Base-by-base conservation (phyloP, 306 rosid species). In the Sphenostylis stenocarpa region DNA sequence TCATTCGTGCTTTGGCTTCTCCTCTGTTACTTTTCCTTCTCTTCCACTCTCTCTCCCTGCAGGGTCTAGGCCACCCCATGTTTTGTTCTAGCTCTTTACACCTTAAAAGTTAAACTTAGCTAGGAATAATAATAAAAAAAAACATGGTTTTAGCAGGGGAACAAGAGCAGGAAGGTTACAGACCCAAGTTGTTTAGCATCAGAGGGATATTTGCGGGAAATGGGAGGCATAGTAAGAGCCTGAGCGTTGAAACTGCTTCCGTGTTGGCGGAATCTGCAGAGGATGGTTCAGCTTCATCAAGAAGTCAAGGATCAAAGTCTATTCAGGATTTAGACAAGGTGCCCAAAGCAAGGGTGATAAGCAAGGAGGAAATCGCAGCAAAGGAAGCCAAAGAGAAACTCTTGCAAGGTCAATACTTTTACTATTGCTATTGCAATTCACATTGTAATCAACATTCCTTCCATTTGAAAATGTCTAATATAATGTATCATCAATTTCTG, bases 301-400 rank as follows among this genome's bases (percentile, higher is more conserved):
- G 80, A 65, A 91, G 81, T 45, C 89, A 82, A 63, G 94, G 87
- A 57, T 81, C 85, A 5, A 75, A 20, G 31, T 78, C 87, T 70
- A 43, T 72, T 11, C 21, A 14, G 55, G 83, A 81, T 23, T 13
- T 6, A 6, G 81, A 76, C 0, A 76, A 78, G 53, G 62, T 34
- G 79, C 81, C 84, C 6, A 84, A 79, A 64, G 33, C 90, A 38
- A 84, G 69, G 73, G 1, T 8, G 15, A 41, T 24, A 8, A 81
- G 28, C 75, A 78, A 17, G 68, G 96, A 92, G 58, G 96, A 87
- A 53, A 56, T 52, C 20, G 82, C 82, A 16, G 77, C 60, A 8
- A 90, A 79, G 71, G 95, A 87, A 79, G 77, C 80, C 85, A 85
- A 7, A 76, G 96, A 88, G 0, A 85, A 60, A 58, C 87, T 84